phyloP scores from a whole-genome alignment of 2,329 filamentous ascomycete genomes.

The Cordyceps farinosa region DNA sequence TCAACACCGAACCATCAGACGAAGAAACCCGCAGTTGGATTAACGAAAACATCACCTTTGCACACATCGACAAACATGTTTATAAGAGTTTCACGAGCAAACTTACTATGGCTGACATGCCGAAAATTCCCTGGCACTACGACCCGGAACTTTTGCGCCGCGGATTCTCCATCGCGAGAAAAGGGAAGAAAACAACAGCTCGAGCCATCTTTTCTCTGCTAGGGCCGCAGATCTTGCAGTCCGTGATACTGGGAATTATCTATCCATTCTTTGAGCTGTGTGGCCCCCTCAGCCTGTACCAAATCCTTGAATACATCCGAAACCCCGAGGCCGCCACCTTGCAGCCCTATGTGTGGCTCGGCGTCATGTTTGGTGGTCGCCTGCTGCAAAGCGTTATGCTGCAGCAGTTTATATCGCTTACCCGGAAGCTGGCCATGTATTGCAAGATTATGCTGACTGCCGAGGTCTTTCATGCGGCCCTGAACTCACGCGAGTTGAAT shows the following conservation, averaged over 20 bases:
- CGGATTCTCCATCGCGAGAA: neutral
- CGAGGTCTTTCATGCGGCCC: conserved; percentile 53
- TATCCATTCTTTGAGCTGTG: conserved; percentile 45
- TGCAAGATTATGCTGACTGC: conserved; percentile 55
- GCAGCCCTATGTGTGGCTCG: conserved; percentile 51
- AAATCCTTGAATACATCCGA: conserved; percentile 49
- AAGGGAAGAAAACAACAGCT: conserved; percentile 31
- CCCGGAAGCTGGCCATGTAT: conserved; percentile 52
- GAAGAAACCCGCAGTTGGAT: conserved; percentile 55
- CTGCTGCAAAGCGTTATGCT: conserved; percentile 44
- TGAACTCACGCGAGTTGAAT: conserved; percentile 54
- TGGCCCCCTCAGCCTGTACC: conserved; percentile 51
- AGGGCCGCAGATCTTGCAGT: conserved; percentile 39
- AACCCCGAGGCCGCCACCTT: conserved; percentile 41
- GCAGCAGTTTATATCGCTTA: conserved; percentile 55
- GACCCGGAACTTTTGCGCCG: conserved; percentile 6
- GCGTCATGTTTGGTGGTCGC: conserved; percentile 51
- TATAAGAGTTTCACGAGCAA: conserved; percentile 42
- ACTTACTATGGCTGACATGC: conserved; percentile 46
- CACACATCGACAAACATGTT: conserved; percentile 22
- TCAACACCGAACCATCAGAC: conserved; percentile 38
- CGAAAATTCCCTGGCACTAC: conserved; percentile 48
- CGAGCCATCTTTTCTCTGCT: conserved; percentile 44
- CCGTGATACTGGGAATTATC: conserved; percentile 38
- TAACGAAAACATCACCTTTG: conserved; percentile 47